phyloP scores from a whole-genome alignment of 2,329 filamentous ascomycete genomes.

The Trichophyton rubrum region DNA sequence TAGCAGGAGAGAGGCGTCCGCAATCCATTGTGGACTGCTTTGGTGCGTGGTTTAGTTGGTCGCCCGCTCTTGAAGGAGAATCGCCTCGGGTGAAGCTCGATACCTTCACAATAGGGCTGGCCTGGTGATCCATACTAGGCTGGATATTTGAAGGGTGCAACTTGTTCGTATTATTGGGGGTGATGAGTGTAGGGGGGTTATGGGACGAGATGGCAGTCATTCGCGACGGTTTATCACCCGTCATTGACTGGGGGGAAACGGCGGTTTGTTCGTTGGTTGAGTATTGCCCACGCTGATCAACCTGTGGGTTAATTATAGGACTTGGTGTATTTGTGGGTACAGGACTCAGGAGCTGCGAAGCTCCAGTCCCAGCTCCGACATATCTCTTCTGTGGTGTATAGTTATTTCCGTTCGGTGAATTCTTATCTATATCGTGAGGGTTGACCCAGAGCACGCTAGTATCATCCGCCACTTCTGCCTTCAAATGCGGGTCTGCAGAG shows the following conservation, averaged over 20 bases:
- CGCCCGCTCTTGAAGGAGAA: slow-evolving; percentile 28
- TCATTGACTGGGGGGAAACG: slow-evolving; percentile 5
- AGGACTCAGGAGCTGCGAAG: slow-evolving; percentile 24
- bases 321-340: slow-evolving; percentile 22
- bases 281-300: slow-evolving; percentile 5
- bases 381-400: background rate
- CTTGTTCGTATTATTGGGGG: slow-evolving; percentile 17
- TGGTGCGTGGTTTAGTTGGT: background rate
- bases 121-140: slow-evolving; percentile 18
- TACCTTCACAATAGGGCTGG: slow-evolving; percentile 36
- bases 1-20: slow-evolving; percentile 24
- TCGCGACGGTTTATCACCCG: slow-evolving; percentile 7
- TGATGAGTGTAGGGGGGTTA: slow-evolving; percentile 17
- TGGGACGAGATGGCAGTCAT: slow-evolving; percentile 6
- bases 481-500: background rate
- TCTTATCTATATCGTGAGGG: slow-evolving; percentile 5
- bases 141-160: slow-evolving; percentile 15
- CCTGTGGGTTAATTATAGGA: slow-evolving; percentile 18
- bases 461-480: background rate
- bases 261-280: background rate
- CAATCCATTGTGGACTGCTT: background rate
- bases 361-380: slow-evolving; percentile 5
- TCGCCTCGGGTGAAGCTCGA: slow-evolving; percentile 33
- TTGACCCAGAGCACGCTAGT: slow-evolving; percentile 6
- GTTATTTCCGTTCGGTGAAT: background rate